Conservation (phyloP, 129 eudicot genomes). For the Oenanthe sinensis region DNA sequence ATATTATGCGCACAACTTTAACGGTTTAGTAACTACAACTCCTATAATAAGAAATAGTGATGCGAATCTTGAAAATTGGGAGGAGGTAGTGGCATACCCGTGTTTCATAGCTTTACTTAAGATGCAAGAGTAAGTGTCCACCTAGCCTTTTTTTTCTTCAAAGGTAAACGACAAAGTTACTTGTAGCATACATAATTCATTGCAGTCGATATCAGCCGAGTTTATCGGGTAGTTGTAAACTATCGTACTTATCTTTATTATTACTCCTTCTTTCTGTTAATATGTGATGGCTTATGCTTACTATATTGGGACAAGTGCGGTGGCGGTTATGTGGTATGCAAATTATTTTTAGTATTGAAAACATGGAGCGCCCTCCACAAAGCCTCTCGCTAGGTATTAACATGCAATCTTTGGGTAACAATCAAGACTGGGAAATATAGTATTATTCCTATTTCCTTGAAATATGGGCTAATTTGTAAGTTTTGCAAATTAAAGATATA, state of each 20-base stretch:
- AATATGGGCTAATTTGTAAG: neutral
- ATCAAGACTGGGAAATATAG: neutral
- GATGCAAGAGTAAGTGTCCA: neutral
- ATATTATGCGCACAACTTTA: neutral
- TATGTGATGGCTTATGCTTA: neutral
- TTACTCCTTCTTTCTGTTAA: neutral
- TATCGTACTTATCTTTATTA: neutral
- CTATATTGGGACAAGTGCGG: neutral
- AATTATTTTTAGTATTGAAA: neutral
- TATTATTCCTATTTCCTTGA: neutral
- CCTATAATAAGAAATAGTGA: neutral
- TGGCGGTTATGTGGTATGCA: neutral
- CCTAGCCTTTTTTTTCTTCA: neutral
- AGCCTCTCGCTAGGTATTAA: neutral
- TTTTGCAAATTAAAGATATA: neutral
- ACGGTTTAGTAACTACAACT: neutral
- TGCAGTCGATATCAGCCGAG: neutral
- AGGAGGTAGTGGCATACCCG: neutral
- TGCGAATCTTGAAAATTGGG: neutral
- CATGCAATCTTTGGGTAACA: neutral
- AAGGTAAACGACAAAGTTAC: neutral
- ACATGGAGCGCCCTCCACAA: neutral
- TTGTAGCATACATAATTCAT: neutral
- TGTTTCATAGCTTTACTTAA: neutral
- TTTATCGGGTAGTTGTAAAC: neutral